Evolutionary conservation across 495 filamentous ascomycete species (phyloP).

Genomic region (Xylaria nigripes): DNA sequence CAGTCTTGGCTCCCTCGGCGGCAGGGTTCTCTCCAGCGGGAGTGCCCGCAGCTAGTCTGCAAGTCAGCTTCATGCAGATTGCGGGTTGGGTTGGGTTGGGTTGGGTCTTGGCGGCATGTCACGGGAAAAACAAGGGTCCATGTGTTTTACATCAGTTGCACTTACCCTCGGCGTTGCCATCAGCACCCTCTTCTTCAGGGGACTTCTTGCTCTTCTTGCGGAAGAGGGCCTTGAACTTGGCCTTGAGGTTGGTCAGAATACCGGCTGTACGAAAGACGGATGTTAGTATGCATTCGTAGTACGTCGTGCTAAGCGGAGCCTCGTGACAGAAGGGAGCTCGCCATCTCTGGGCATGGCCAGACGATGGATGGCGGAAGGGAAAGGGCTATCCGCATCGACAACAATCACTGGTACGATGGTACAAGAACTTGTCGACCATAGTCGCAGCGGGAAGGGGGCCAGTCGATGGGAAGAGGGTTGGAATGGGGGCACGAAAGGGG

Average conservation of each 20-base stretch:
- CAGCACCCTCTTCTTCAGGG: slow-evolving; percentile 20
- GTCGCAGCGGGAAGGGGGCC: not conserved
- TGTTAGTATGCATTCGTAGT: slow-evolving; percentile 15
- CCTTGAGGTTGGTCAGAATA: slow-evolving; percentile 29
- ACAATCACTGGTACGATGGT: not conserved
- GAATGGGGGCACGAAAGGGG: not conserved
- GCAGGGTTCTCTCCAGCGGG: not conserved
- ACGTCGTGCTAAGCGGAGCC: slow-evolving; percentile 1
- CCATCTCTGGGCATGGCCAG: not conserved
- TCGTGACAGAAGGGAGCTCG: not conserved
- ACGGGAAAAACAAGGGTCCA: not conserved
- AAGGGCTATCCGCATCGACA: not conserved
- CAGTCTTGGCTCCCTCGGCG: slow-evolving; percentile 6
- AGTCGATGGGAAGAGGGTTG: not conserved
- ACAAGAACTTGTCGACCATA: not conserved
- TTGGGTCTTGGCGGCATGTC: not conserved
- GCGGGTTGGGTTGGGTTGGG: no score
- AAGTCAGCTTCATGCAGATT: slow-evolving; percentile 1
- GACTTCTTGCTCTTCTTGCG: slow-evolving; percentile 28
- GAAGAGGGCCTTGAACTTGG: slow-evolving; percentile 51
- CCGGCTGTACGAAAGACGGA: slow-evolving; percentile 21
- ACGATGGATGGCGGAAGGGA: not conserved
- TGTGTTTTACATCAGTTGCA: slow-evolving; percentile 1
- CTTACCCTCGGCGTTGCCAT: slow-evolving; percentile 13
- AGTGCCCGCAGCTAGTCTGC: slow-evolving; percentile 1